Percentiles rank a stretch among this genome's conserved stretches.
These are phyloP conservation scores for Amylocarpus encephaloides DNA, from an alignment of 2,329 filamentous ascomycete genomes.

Conservation along the genomic window DNA sequence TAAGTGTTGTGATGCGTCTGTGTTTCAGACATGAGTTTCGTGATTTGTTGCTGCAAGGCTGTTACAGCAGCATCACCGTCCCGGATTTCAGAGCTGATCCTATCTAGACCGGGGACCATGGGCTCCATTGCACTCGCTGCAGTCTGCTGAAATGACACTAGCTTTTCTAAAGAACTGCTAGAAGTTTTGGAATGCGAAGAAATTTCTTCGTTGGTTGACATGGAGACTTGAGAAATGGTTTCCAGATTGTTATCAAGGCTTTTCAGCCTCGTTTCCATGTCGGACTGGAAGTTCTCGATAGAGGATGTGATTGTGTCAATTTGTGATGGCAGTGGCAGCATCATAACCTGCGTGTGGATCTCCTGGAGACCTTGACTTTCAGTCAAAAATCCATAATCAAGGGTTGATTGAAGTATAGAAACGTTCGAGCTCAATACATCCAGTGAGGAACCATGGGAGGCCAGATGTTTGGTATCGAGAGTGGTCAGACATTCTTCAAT, in stretches of 20 bases:
- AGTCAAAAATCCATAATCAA: slow-evolving; percentile 8
- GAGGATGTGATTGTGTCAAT: slow-evolving; percentile 6
- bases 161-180: background rate
- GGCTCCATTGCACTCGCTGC: background rate
- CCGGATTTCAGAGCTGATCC: background rate
- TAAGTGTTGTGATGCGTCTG: background rate
- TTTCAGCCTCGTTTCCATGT: background rate
- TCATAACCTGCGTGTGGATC: slow-evolving; percentile 5
- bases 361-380: slow-evolving; percentile 8
- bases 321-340: slow-evolving; percentile 6
- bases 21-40: background rate
- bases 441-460: slow-evolving; percentile 2
- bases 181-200: background rate
- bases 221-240: background rate
- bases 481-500: background rate
- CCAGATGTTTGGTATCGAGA: slow-evolving; percentile 4
- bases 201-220: background rate
- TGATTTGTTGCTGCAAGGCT: background rate
- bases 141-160: background rate
- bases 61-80: background rate
- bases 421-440: slow-evolving; percentile 4
- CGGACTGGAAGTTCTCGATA: slow-evolving; percentile 2
- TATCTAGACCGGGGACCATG: background rate
- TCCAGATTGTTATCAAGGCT: background rate
- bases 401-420: slow-evolving; percentile 6